Evolutionary conservation across 352 stramenopile species (phyloP), one percentile per base, ranked within the genome.

Genomic region (Globisporangium yorkense): DNA sequence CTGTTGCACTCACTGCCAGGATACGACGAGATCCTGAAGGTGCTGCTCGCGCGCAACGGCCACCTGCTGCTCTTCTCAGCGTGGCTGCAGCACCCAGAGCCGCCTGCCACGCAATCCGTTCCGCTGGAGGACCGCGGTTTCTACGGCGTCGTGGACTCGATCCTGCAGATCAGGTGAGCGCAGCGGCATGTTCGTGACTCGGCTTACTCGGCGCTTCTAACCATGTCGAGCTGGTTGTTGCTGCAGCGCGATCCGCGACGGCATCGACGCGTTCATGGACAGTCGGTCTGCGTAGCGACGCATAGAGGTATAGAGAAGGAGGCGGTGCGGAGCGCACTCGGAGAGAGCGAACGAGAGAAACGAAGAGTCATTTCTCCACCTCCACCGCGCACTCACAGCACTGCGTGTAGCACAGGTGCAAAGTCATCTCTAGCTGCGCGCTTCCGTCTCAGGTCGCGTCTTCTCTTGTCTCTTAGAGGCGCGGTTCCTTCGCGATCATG

Each of bases 41-140:
- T 72, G 29, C 73, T 92, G 35, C 52, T 92, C 2, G 65, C 61
- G 50, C 60, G 72, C 51, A 72, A 84, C 35, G 82, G 79, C 3
- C 82, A 88, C 48, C 66, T 92, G 1, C 49, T 88, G 51, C 62
- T 92, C 18, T 87, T 89, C 56, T 80, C 79, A 1, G 71, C 75
- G 37, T 92, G 82, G 82, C 62, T 92, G 45, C 82, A 92, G 62
- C 72, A 89, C 51, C 82, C 82, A 2, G 75, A 92, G 56, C 82
- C 79, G 7, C 79, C 79, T 52, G 77, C 82, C 12, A 89, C 77
- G 27, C 82, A 89, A 48, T 71, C 77, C 2, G 55, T 83, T 37
- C 79, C 82, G 0, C 62, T 92, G 2, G 82, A 92, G 45, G 63
- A 87, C 47, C 82, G 82, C 33, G 66, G 66, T 13, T 89, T 92